phyloP scores from a whole-genome alignment of 371 early-diverging fungal genomes.

The Mortierella sp. region DNA sequence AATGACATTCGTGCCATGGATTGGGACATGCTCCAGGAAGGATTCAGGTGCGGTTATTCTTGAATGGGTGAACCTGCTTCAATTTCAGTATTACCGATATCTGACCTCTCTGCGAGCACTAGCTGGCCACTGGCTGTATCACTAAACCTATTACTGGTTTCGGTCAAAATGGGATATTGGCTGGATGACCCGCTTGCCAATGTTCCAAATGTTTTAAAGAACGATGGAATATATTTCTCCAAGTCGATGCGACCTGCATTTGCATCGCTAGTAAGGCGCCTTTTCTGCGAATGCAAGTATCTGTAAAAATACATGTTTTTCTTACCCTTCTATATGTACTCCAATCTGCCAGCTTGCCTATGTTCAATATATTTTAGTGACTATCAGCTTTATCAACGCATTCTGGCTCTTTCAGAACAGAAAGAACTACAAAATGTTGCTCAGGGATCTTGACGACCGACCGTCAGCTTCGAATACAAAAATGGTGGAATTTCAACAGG shows the following conservation, averaged over 20 bases:
- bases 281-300: no score
- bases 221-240: constrained; percentile 17
- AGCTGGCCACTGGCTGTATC: constrained; percentile 45
- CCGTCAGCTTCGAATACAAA: constrained; percentile 26
- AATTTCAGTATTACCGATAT: neutral
- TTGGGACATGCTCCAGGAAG: constrained; percentile 50
- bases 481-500: constrained; percentile 38
- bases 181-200: constrained; percentile 42
- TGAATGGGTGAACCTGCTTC: neutral
- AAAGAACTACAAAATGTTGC: constrained; percentile 43
- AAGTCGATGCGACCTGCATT: constrained; percentile 35
- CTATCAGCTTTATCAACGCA: constrained; percentile 39
- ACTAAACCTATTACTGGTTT: constrained; percentile 30
- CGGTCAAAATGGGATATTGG: constrained; percentile 53
- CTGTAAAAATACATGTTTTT: neutral
- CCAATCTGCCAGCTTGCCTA: constrained; percentile 24
- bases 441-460: constrained; percentile 28
- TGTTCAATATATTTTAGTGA: constrained; percentile 31
- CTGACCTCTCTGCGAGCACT: neutral
- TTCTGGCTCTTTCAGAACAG: constrained; percentile 44
- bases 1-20: constrained; percentile 47
- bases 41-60: constrained; percentile 29
- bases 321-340: neutral
- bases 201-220: constrained; percentile 26
- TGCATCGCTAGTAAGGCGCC: constrained; percentile 20